Evolutionary conservation across 164 flowering plant genomes (phyloP).

Genomic region (Aristolochia californica): DNA sequence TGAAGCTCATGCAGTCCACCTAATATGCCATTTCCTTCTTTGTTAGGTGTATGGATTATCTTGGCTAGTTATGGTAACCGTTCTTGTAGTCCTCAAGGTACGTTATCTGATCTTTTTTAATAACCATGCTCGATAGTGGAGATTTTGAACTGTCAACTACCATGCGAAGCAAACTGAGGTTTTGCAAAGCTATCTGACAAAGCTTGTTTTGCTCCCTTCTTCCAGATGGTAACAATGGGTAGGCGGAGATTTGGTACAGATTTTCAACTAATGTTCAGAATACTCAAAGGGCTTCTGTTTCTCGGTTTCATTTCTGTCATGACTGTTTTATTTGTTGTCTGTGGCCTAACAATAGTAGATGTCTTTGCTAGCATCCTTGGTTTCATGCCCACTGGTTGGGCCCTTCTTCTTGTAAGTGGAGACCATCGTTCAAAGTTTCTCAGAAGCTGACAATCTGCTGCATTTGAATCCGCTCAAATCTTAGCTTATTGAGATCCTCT

Average conservation of each 20-base stretch:
- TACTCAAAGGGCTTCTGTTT: conserved; percentile 80
- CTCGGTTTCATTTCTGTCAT: conserved; percentile 74
- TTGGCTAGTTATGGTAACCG: conserved; percentile 70
- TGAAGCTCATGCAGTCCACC: neutral
- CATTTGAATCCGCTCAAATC: too few species aligned
- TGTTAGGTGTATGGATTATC: conserved; percentile 85
- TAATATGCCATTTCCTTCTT: conserved; percentile 1
- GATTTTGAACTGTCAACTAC: neutral
- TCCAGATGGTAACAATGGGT: conserved; percentile 92
- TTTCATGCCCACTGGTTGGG: conserved; percentile 97
- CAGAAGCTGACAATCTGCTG: too few species aligned
- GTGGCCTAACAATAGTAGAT: conserved; percentile 63
- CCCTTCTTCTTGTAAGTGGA: conserved; percentile 69
- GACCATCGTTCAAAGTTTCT: neutral
- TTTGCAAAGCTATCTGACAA: neutral
- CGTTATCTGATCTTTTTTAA: neutral
- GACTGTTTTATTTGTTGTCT: conserved; percentile 78
- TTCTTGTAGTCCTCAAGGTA: conserved; percentile 80
- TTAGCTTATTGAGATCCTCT: neutral
- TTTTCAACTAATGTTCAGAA: conserved; percentile 95
- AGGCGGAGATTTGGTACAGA: conserved; percentile 79
- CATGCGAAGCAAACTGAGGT: neutral
- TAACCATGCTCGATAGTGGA: neutral
- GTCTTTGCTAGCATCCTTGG: conserved; percentile 69
- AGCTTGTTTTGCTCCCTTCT: neutral